These are phyloP conservation scores for Isabelozyma rhagii DNA, from an alignment of 805 yeast genomes.

Conservation along the genomic window DNA sequence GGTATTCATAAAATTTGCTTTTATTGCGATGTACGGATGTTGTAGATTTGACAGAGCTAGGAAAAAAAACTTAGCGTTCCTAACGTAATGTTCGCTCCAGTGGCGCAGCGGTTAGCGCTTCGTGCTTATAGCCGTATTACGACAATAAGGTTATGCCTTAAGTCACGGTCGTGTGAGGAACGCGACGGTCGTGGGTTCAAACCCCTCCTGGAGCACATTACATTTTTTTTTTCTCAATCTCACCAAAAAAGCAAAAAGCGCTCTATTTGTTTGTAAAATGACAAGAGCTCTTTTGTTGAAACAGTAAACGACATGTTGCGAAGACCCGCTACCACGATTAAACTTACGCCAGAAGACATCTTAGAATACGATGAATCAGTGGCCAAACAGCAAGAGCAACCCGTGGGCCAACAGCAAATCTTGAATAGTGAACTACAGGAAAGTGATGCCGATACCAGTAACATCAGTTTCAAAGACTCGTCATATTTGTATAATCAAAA, in stretches of 20 bases:
- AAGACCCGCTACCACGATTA: slow-evolving; percentile 67
- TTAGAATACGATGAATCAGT: slow-evolving; percentile 43
- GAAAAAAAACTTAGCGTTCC: background rate
- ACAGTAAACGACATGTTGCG: slow-evolving; percentile 48
- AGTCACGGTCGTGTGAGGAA: slow-evolving; percentile 54
- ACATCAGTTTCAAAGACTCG: slow-evolving; percentile 7
- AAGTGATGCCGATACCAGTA: background rate
- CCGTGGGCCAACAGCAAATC: background rate
- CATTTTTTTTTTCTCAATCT: slow-evolving; percentile 22
- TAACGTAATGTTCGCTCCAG: slow-evolving; percentile 30
- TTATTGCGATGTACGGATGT: too few relatives aligned
- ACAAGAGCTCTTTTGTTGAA: too few relatives aligned
- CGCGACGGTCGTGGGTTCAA: slow-evolving; percentile 57
- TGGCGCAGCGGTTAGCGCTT: slow-evolving; percentile 56
- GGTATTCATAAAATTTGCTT: too few relatives aligned
- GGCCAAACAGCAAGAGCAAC: slow-evolving; percentile 1
- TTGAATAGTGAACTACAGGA: background rate
- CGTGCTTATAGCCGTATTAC: slow-evolving; percentile 50
- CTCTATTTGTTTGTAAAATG: too few relatives aligned
- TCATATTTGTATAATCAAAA: too few relatives aligned
- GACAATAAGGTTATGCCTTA: slow-evolving; percentile 43
- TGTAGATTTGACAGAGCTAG: too few relatives aligned
- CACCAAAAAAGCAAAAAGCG: too few relatives aligned
- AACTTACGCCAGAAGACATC: slow-evolving; percentile 67
- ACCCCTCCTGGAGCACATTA: slow-evolving; percentile 49